These are phyloP conservation scores for Sporisorium scitamineum DNA, from an alignment of 1,284 basidiomycete species.

Conservation along the genomic window DNA sequence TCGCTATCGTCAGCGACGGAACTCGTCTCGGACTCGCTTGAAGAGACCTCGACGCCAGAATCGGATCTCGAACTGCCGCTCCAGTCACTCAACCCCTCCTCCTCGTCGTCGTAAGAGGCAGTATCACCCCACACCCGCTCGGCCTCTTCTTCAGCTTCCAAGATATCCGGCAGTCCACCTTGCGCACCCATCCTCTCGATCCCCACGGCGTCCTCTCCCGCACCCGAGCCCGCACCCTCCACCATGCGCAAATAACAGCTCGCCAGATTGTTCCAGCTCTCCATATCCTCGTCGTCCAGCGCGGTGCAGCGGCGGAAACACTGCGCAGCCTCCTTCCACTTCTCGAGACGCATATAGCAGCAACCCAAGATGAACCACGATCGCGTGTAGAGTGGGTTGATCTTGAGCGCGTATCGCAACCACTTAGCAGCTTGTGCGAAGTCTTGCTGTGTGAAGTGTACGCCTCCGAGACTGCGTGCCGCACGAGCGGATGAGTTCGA, in stretches of 20 bases:
- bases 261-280: slow-evolving; percentile 98
- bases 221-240: slow-evolving; percentile 25
- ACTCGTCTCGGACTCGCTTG: slow-evolving; percentile 30
- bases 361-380: slow-evolving; percentile 98
- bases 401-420: slow-evolving; percentile 78
- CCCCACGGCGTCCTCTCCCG: slow-evolving; percentile 32
- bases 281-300: slow-evolving; percentile 94
- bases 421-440: slow-evolving; percentile 78
- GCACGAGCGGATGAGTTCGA: slow-evolving; percentile 83
- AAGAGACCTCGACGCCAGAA: slow-evolving; percentile 47
- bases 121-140: slow-evolving; percentile 43
- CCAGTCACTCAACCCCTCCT: slow-evolving; percentile 39
- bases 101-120: slow-evolving; percentile 3
- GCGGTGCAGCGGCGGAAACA: slow-evolving; percentile 87
- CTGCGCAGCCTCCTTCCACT: slow-evolving; percentile 81
- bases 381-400: slow-evolving; percentile 87
- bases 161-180: slow-evolving; percentile 34
- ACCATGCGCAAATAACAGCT: slow-evolving; percentile 81
- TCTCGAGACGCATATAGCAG: slow-evolving; percentile 80
- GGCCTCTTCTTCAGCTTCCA: slow-evolving; percentile 53
- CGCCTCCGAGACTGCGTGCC: slow-evolving; percentile 88
- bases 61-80: slow-evolving; percentile 47
- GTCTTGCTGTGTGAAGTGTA: slow-evolving; percentile 79
- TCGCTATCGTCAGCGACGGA: slow-evolving; percentile 19
- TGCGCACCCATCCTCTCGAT: slow-evolving; percentile 39